Evolutionary conservation across 306 rosid genomes (phyloP), one percentile per base, ranked within the genome.

Genomic region (Astragalus glycyphyllos): DNA sequence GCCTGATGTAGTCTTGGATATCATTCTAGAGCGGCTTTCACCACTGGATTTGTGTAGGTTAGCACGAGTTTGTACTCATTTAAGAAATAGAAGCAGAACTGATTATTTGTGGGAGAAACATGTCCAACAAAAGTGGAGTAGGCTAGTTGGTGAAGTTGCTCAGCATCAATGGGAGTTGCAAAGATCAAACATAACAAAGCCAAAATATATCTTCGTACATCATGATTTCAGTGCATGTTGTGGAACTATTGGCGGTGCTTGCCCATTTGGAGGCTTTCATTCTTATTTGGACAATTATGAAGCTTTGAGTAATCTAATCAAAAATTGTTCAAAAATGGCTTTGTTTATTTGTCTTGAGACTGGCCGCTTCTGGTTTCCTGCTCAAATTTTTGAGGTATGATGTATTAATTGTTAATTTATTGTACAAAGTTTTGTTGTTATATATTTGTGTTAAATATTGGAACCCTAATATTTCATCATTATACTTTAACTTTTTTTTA

Each of bases 331-430:
- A 6, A 14, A 51, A 1, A 51, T 15, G 58, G 58, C n/a, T 17
- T 51, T 51, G 31, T 51, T n/a, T 48, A 13, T 14, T 3, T 48
- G 15, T 48, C 23, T 48, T 7, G 38, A 34, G 38, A 34, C 38
- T 34, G 38, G 38, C 4, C 38, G 6, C 38, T 34, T 34, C 38
- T 34, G 38, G 38, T 34, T 34, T 64, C 96, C 90, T 17, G 87
- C 84, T 55, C 96, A 89, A 81, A 86, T 85, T 20, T 82, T 68
- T 66, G 81, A 86, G 92, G 88, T 72, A 57, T 51, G n/a, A 15
- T 38, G 56, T 59, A 13, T 7, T 23, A 7, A 8, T 38, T 38
- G 10, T 38, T 38, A 38, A 38, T 7, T 38, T 10, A 0, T 38
- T 4, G 38, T 38, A 38, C 8, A 8, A 6, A 38, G 8, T 38